Evolutionary conservation across 1,139 yeast genomes (phyloP).

Genomic region (Geotrichum phurueaensis): DNA sequence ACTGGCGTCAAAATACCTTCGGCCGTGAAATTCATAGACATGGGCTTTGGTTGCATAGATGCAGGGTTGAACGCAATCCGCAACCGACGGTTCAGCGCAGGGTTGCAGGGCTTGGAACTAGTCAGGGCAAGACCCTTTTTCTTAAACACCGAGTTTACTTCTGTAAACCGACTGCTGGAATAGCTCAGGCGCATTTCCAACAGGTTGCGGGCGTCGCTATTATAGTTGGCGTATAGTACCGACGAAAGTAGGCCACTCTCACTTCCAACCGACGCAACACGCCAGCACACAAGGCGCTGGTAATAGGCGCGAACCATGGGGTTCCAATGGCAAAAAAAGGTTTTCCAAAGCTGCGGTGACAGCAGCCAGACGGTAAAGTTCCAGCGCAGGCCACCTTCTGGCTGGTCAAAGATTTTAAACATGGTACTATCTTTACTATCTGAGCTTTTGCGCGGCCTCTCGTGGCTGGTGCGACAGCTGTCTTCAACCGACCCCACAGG

Average conservation of each 20-base stretch:
- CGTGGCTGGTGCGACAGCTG: background rate
- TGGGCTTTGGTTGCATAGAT: constrained; percentile 13
- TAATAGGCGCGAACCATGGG: constrained; percentile 70
- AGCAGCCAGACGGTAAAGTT: constrained; percentile 53
- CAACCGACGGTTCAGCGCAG: constrained; percentile 46
- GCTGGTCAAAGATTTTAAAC: constrained; percentile 19
- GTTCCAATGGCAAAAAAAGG: constrained; percentile 69
- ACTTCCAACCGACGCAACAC: constrained; percentile 43
- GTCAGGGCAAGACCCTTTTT: constrained; percentile 20
- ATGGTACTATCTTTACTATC: constrained; percentile 7
- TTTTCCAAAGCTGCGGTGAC: constrained; percentile 45
- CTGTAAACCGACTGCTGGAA: constrained; percentile 25
- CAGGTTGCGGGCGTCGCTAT: constrained; percentile 28
- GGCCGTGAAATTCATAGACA: background rate
- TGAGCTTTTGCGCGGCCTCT: background rate
- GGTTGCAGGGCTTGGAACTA: constrained; percentile 43
- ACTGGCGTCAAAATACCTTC: constrained; percentile 6
- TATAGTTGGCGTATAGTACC: constrained; percentile 30
- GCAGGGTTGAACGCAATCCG: constrained; percentile 40
- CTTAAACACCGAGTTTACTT: constrained; percentile 21
- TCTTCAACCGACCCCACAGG: constrained; percentile 39
- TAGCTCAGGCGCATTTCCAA: constrained; percentile 26
- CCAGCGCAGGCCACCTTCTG: constrained; percentile 26
- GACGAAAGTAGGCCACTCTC: constrained; percentile 30
- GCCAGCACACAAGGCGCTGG: constrained; percentile 62